phyloP scores from a whole-genome alignment of 2,329 filamentous ascomycete genomes.

The Chrysoporthe puriensis region DNA sequence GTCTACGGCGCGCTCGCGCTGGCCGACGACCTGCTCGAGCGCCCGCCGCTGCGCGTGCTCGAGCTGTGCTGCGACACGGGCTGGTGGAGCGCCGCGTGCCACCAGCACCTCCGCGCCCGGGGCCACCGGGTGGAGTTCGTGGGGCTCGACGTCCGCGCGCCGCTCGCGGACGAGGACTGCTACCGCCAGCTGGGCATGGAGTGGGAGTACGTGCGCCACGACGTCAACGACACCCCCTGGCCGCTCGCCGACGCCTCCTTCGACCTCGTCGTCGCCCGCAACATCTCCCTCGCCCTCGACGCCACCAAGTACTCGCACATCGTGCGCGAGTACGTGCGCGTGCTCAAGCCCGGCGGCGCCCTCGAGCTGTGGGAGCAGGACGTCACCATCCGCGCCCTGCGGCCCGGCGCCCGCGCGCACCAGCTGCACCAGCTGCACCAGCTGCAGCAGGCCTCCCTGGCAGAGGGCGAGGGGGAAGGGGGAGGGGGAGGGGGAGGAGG shows the following conservation, averaged over 20 bases:
- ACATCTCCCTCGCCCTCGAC: slow-evolving; percentile 45
- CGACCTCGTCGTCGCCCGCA: slow-evolving; percentile 26
- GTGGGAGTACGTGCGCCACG: slow-evolving; percentile 64
- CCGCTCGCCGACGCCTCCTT: slow-evolving; percentile 39
- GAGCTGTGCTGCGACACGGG: slow-evolving; percentile 66
- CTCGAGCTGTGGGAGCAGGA: slow-evolving; percentile 69
- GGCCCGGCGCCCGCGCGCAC: slow-evolving; percentile 49
- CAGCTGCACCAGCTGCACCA: too few relatives aligned
- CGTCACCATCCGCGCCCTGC: slow-evolving; percentile 61
- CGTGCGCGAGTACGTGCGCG: slow-evolving; percentile 57
- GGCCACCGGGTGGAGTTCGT: slow-evolving; percentile 34
- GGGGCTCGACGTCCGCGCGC: slow-evolving; percentile 34
- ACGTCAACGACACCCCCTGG: slow-evolving; percentile 59
- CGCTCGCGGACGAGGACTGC: neutral
- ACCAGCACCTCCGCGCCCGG: slow-evolving; percentile 32
- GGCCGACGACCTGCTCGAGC: slow-evolving; percentile 9
- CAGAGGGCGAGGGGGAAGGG: slow-evolving; percentile 34
- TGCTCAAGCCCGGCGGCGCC: slow-evolving; percentile 62
- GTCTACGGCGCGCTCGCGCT: slow-evolving; percentile 54
- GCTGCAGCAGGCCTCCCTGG: too few relatives aligned
- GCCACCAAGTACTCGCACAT: slow-evolving; percentile 65
- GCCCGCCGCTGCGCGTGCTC: slow-evolving; percentile 57
- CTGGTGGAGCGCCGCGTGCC: slow-evolving; percentile 57
- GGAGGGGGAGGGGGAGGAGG: slow-evolving; percentile 41
- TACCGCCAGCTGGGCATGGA: slow-evolving; percentile 31